These are phyloP conservation scores for Fusarium sp. DNA, from an alignment of 2,329 filamentous ascomycete genomes.

Conservation along the genomic window DNA sequence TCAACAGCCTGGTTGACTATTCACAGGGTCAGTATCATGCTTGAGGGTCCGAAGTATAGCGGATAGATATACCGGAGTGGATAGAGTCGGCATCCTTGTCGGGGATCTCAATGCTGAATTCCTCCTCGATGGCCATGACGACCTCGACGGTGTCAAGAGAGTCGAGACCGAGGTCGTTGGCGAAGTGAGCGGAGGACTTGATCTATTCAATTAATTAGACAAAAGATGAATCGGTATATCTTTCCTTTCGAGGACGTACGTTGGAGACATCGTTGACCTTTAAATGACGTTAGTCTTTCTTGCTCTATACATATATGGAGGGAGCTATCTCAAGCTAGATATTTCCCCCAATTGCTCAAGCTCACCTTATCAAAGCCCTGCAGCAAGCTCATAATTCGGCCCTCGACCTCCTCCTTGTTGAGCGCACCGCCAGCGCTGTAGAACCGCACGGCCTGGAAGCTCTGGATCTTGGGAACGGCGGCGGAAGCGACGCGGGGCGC, in stretches of 20 bases:
- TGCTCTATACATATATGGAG: background rate
- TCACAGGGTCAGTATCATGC: background rate
- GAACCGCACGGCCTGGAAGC: constrained; percentile 78
- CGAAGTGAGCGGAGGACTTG: constrained; percentile 85
- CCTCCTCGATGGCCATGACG: constrained; percentile 99
- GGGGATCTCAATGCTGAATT: constrained; percentile 93
- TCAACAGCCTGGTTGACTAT: constrained; percentile 92
- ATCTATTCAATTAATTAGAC: constrained; percentile 68
- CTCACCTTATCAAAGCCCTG: constrained; percentile 92
- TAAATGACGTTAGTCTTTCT: constrained; percentile 46
- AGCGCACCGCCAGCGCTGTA: constrained; percentile 88
- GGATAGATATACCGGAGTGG: constrained; percentile 79
- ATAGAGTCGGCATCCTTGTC: constrained; percentile 96
- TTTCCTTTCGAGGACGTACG: constrained; percentile 58
- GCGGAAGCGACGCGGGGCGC: constrained; percentile 67
- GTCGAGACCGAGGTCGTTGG: constrained; percentile 96
- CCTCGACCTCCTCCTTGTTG: constrained; percentile 86
- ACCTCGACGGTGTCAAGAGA: constrained; percentile 99
- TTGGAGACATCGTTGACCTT: constrained; percentile 76
- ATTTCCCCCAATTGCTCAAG: background rate
- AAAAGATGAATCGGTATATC: background rate
- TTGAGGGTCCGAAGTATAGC: too few relatives aligned
- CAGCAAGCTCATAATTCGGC: constrained; percentile 90
- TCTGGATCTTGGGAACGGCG: constrained; percentile 70
- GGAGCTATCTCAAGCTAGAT: constrained; percentile 1